Evolutionary conservation across 345 rosid genomes (phyloP).

Genomic region (Eucalyptus pauciflora): DNA sequence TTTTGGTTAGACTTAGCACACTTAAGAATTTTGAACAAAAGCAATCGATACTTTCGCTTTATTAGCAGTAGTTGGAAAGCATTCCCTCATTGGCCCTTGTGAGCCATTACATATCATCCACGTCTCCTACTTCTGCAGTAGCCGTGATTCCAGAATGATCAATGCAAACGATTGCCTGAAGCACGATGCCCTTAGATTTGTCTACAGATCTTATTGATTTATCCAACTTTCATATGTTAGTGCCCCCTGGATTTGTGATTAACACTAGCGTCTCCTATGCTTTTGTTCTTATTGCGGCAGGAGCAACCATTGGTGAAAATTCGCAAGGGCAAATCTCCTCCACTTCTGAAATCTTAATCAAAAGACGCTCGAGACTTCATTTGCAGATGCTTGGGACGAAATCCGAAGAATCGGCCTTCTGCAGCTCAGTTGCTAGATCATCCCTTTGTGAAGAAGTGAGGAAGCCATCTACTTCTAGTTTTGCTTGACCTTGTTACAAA

Average conservation of each 20-base stretch:
- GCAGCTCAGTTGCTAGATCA: background rate
- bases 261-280: background rate
- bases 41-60: background rate
- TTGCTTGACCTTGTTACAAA: too few species aligned
- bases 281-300: too few species aligned
- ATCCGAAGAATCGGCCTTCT: background rate
- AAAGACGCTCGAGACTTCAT: too few species aligned
- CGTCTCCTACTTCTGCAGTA: background rate
- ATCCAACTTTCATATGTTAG: background rate
- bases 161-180: background rate
- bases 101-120: background rate
- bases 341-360: too few species aligned
- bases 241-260: background rate
- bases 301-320: too few species aligned
- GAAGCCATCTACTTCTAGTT: too few species aligned
- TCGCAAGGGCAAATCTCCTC: too few species aligned
- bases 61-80: background rate
- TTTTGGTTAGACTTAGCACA: background rate
- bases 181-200: background rate
- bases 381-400: too few species aligned
- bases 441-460: background rate
- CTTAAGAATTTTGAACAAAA: background rate
- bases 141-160: background rate
- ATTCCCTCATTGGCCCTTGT: background rate
- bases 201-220: background rate